Percentiles rank a stretch among this genome's conserved stretches.
Evolutionary conservation across 257 asterid genomes (phyloP).

Genomic region (Solanum verrucosum): DNA sequence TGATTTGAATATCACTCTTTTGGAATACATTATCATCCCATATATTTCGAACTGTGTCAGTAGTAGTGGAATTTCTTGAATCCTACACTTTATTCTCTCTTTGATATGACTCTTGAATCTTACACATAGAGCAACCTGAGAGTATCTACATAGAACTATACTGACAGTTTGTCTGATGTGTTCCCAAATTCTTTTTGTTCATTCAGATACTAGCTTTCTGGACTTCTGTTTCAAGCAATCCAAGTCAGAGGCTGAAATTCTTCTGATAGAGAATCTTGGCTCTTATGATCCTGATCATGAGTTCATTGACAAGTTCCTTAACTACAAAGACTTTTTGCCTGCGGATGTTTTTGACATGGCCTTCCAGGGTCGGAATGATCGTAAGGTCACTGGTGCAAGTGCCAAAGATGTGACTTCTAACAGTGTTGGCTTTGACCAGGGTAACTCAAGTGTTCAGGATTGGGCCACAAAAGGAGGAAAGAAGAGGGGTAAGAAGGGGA

Average conservation of each 20-base stretch:
- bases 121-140: background rate
- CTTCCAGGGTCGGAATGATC: conserved; percentile 40
- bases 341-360: conserved; percentile 72
- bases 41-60: background rate
- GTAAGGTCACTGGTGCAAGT: conserved; percentile 20
- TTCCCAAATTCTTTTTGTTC: background rate
- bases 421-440: conserved; percentile 19
- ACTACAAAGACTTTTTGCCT: conserved; percentile 75
- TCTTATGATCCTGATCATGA: conserved; percentile 68
- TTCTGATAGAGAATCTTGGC: conserved; percentile 76
- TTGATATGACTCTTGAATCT: background rate
- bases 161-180: background rate
- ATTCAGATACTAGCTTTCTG: conserved; percentile 74
- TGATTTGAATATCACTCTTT: background rate
- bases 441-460: conserved; percentile 20
- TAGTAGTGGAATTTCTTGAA: background rate
- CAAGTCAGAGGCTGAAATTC: conserved; percentile 75
- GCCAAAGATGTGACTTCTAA: conserved; percentile 29
- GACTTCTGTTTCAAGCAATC: conserved; percentile 79
- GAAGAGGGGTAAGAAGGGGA: conserved; percentile 75
- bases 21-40: background rate
- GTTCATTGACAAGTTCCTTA: conserved; percentile 82
- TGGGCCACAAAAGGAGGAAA: conserved; percentile 50
- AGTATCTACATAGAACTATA: too few species aligned
- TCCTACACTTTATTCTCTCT: background rate